Base-by-base conservation (phyloP, 2,329 filamentous ascomycete species). In the Colletotrichum paranaense region DNA sequence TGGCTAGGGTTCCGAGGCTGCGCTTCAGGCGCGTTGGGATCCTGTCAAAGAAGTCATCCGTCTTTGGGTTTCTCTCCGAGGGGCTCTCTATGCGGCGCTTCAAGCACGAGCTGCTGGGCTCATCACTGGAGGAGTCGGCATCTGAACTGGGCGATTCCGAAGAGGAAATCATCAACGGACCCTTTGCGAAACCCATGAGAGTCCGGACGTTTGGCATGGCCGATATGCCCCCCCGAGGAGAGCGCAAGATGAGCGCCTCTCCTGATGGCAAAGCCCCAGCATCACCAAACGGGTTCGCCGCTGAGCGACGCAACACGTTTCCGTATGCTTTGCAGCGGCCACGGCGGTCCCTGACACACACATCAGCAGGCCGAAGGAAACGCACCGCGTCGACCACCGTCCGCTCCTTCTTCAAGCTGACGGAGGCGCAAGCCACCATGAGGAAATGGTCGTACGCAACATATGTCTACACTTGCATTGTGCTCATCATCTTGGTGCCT, bases 1-100 rank as follows among this genome's bases (percentile, higher is more conserved):
- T 99, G 74, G 95, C 96, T 63, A 89, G 96, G 70, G 94, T 98
- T 22, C 97, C 97, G 2, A 95, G 92, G 77, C 98, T 96, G 95
- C 93, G 95, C 56, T 95, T 98, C 78, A 89, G 91, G 77, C 90
- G 92, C 68, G 84, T 87, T 22, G 81, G 84, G 1, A 80, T 79
- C 35, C 78, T 77, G 5, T 78, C 80, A 68, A 82, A 83, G 76
- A 81, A 82, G 69, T 74, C 79, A 46, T 77, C 81, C 74, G 74
- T 80, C 76, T 65, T 86, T 76, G 78, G 87, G 77, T 82, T 83
- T 74, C 66, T 82, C 77, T 80, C 84, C 69, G 78, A 86, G 76
- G 76, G 83, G 75, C 76, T 88, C 71, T 81, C 87, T 0, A 87
- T 88, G 78, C 83, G 85, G 56, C 85, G 83, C 42, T 80, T 91